Conservation (phyloP, 805 yeast genomes). For the Spathaspora arborariae region DNA sequence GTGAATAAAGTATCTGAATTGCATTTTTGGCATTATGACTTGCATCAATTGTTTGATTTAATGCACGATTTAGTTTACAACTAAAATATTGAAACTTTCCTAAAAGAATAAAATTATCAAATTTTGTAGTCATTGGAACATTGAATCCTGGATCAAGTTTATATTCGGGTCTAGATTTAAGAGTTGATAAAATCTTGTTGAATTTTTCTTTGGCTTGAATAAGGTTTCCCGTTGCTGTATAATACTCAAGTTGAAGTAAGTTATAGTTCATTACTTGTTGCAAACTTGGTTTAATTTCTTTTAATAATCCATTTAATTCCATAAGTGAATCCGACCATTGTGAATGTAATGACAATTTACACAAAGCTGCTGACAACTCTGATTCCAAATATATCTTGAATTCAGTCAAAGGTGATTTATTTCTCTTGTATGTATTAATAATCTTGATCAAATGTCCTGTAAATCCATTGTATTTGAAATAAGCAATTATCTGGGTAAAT, state of each 20-base stretch:
- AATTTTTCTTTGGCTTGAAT: conserved; percentile 20
- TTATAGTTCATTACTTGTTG: conserved; percentile 20
- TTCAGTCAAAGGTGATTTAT: conserved; percentile 4
- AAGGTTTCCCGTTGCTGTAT: conserved; percentile 15
- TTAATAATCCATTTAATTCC: conserved; percentile 13
- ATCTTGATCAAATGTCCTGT: conserved; percentile 17
- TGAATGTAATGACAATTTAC: conserved; percentile 8
- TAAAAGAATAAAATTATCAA: conserved; percentile 25
- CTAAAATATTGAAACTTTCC: conserved; percentile 34
- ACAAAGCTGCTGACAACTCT: conserved; percentile 11
- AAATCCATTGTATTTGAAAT: conserved; percentile 24
- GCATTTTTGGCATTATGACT: conserved; percentile 43
- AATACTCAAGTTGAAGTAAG: conserved; percentile 27
- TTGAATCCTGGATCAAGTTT: conserved; percentile 13
- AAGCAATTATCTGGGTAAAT: conserved; percentile 15
- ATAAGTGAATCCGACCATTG: conserved; percentile 16
- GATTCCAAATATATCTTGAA: conserved; percentile 8
- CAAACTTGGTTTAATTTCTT: conserved; percentile 6
- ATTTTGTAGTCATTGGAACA: conserved; percentile 15
- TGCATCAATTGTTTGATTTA: conserved; percentile 22
- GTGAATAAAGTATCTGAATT: conserved; percentile 49
- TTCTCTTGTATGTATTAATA: conserved; percentile 18
- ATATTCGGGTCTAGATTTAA: conserved; percentile 27
- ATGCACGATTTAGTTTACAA: conserved; percentile 17
- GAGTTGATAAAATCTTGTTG: conserved; percentile 17